Evolutionary conservation across 306 rosid genomes (phyloP).

Genomic region (Urtica urens): DNA sequence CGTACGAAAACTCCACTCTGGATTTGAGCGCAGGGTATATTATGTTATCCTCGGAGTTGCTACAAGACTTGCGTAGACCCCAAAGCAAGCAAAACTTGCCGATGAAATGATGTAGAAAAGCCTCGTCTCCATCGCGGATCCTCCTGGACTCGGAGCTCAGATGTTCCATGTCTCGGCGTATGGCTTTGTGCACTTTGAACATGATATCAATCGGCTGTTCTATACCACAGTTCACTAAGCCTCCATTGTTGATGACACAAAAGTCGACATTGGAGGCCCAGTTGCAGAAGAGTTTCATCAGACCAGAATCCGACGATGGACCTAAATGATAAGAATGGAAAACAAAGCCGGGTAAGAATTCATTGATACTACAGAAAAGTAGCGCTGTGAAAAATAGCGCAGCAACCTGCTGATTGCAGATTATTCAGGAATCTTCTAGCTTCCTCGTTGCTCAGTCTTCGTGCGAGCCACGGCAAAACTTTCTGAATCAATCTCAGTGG

Average conservation of each 20-base stretch:
- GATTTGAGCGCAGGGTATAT: constrained; percentile 95
- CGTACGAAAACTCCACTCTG: constrained; percentile 87
- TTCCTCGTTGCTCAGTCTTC: constrained; percentile 53
- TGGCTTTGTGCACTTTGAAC: constrained; percentile 91
- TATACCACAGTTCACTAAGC: too few species aligned
- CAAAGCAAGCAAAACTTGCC: constrained; percentile 88
- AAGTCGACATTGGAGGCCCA: constrained; percentile 87
- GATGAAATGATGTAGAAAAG: constrained; percentile 52
- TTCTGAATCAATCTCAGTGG: constrained; percentile 76
- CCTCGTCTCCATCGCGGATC: constrained; percentile 67
- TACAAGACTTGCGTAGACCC: constrained; percentile 92
- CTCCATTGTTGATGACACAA: too few species aligned
- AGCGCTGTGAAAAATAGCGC: constrained; percentile 6
- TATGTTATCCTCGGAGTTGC: constrained; percentile 91
- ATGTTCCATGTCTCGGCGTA: constrained; percentile 89
- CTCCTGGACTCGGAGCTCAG: constrained; percentile 90
- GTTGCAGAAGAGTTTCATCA: constrained; percentile 63
- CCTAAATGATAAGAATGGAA: constrained; percentile 31
- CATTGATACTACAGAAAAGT: constrained; percentile 1
- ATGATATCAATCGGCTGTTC: constrained; percentile 91
- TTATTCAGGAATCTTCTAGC: constrained; percentile 45
- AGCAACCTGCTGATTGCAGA: constrained; percentile 77
- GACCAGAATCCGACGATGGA: constrained; percentile 62
- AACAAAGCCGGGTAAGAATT: background rate
- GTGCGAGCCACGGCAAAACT: constrained; percentile 72